Percentiles rank a stretch among this genome's conserved stretches.
Evolutionary conservation across 2,329 filamentous ascomycete genomes (phyloP).

Genomic region (Epicoccum nigrum): DNA sequence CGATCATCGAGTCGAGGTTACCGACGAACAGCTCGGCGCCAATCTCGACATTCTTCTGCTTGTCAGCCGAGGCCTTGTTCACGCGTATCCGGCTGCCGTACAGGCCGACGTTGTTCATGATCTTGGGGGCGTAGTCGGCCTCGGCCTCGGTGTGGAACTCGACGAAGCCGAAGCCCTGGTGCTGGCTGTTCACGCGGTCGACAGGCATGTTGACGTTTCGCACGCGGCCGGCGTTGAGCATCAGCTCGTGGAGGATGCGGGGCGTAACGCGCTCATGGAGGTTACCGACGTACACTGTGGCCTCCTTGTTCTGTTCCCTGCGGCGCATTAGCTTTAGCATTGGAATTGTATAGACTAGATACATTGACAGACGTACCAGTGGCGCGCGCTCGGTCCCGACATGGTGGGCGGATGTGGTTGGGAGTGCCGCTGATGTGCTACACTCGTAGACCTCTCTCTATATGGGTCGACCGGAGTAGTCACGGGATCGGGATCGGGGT

Average conservation of each 20-base stretch:
- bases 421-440: too few relatives aligned
- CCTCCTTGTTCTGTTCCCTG: constrained; percentile 89
- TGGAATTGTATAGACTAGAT: not conserved
- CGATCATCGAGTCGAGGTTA: constrained; percentile 91
- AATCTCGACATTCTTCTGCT: constrained; percentile 90
- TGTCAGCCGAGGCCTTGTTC: constrained; percentile 93
- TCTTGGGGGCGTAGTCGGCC: constrained; percentile 93
- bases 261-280: constrained; percentile 95
- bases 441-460: too few relatives aligned
- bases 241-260: constrained; percentile 92
- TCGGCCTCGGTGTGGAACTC: constrained; percentile 96
- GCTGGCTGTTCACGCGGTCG: constrained; percentile 93
- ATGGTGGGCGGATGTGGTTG: constrained; percentile 52
- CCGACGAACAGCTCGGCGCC: constrained; percentile 97
- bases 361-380: constrained; percentile 66
- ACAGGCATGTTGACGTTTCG: constrained; percentile 98
- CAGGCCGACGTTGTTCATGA: constrained; percentile 94
- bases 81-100: constrained; percentile 95
- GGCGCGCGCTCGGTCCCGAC: constrained; percentile 66
- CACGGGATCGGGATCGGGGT: too few relatives aligned
- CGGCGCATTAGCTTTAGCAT: constrained; percentile 23
- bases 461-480: too few relatives aligned
- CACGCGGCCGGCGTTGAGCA: constrained; percentile 96
- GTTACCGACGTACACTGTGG: constrained; percentile 97
- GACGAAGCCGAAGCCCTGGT: constrained; percentile 98